A percentile compares a stretch with the other conserved stretches of the same genome.
Conservation (phyloP, 306 rosid genomes). For the Cicer cuneatum region DNA sequence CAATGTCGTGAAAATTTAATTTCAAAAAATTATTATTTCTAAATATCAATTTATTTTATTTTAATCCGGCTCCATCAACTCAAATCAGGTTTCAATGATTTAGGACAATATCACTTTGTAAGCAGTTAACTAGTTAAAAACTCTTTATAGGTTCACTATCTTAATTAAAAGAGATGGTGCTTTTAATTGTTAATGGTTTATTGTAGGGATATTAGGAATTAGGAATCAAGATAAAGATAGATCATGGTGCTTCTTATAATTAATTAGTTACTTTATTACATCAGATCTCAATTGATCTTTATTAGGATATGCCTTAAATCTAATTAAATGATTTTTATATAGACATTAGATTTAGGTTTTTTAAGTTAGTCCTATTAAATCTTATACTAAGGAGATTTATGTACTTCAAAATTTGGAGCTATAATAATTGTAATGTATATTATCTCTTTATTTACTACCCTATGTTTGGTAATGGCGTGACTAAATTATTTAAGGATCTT, state of each 20-base stretch:
- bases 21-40: conserved; percentile 30
- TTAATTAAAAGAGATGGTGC: conserved; percentile 42
- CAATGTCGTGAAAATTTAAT: too few relatives aligned
- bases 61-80: conserved; percentile 60
- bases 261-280: conserved; percentile 37
- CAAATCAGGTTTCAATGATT: conserved; percentile 66
- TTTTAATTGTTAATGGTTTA: conserved; percentile 36
- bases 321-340: conserved; percentile 18
- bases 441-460: conserved; percentile 9
- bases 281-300: conserved; percentile 48
- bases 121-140: conserved; percentile 41
- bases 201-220: conserved; percentile 45
- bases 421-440: conserved; percentile 33
- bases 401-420: not conserved
- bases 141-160: conserved; percentile 12
- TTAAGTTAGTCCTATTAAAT: not conserved
- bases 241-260: conserved; percentile 42
- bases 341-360: conserved; percentile 41
- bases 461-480: conserved; percentile 45
- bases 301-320: conserved; percentile 35
- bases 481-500: conserved; percentile 29
- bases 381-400: conserved; percentile 35
- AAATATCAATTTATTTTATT: conserved; percentile 48
- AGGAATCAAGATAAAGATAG: conserved; percentile 45
- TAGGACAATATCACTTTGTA: conserved; percentile 47